These are phyloP conservation scores for Termitomyces sp. DNA, from an alignment of 768 basidiomycete species.

Conservation along the genomic window DNA sequence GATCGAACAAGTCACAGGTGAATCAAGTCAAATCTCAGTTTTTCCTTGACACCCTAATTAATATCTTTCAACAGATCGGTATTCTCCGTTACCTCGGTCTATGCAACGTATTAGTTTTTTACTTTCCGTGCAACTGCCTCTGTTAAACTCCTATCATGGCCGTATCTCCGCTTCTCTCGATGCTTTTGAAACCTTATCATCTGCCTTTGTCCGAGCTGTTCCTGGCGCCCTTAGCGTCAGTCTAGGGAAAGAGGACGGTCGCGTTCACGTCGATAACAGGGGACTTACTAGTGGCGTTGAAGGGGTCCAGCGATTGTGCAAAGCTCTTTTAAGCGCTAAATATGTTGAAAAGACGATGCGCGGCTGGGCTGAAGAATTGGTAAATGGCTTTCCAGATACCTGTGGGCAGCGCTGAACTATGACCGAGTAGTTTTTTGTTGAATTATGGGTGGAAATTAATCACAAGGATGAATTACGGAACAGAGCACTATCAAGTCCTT, in stretches of 20 bases:
- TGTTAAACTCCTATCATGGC: slow-evolving; percentile 69
- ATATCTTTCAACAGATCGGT: slow-evolving; percentile 61
- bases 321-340: slow-evolving; percentile 77
- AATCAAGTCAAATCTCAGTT: slow-evolving; percentile 7
- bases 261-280: slow-evolving; percentile 46
- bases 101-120: slow-evolving; percentile 81
- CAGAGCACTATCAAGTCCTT: slow-evolving; percentile 40
- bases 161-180: slow-evolving; percentile 84
- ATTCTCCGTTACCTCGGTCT: slow-evolving; percentile 77
- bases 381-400: slow-evolving; percentile 28
- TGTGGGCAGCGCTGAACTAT: background rate
- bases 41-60: background rate
- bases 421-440: slow-evolving; percentile 77
- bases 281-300: slow-evolving; percentile 77
- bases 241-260: slow-evolving; percentile 37
- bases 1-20: slow-evolving; percentile 89
- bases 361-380: slow-evolving; percentile 86
- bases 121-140: slow-evolving; percentile 75
- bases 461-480: slow-evolving; percentile 50
- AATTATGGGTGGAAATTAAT: slow-evolving; percentile 80
- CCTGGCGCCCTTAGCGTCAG: slow-evolving; percentile 81
- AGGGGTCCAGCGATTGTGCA: slow-evolving; percentile 78
- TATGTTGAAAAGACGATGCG: slow-evolving; percentile 68
- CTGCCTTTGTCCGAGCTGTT: slow-evolving; percentile 81
- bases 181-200: slow-evolving; percentile 90